A percentile compares a stretch with the other conserved stretches of the same genome.
These are phyloP conservation scores for Penicillium sp. DNA, from an alignment of 2,329 filamentous ascomycete genomes.

Conservation along the genomic window DNA sequence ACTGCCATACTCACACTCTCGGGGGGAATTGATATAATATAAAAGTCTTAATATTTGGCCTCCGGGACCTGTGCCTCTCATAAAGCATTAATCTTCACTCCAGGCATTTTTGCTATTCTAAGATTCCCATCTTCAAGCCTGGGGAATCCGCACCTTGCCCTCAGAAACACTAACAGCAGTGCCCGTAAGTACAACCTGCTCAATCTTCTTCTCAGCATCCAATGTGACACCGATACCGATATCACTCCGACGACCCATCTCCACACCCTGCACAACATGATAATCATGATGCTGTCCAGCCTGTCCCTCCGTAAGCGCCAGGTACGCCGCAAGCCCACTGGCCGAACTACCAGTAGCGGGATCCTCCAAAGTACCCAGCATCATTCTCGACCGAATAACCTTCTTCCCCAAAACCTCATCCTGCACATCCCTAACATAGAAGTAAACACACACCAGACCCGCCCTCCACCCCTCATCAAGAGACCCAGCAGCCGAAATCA, in stretches of 20 bases:
- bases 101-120: too few relatives aligned
- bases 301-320: slow-evolving; percentile 50
- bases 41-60: too few relatives aligned
- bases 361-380: slow-evolving; percentile 33
- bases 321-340: slow-evolving; percentile 57
- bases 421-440: slow-evolving; percentile 46
- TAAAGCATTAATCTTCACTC: too few relatives aligned
- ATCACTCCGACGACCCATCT: slow-evolving; percentile 61
- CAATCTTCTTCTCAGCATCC: slow-evolving; percentile 28
- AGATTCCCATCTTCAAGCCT: background rate
- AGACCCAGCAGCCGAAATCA: slow-evolving; percentile 20
- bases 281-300: slow-evolving; percentile 41
- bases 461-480: slow-evolving; percentile 38
- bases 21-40: too few relatives aligned
- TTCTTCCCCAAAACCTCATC: slow-evolving; percentile 57
- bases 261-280: slow-evolving; percentile 65
- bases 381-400: slow-evolving; percentile 36
- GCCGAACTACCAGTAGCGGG: slow-evolving; percentile 59
- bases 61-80: too few relatives aligned
- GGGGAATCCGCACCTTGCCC: slow-evolving; percentile 33
- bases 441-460: slow-evolving; percentile 35
- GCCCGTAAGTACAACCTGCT: slow-evolving; percentile 37
- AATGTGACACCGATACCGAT: slow-evolving; percentile 37
- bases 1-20: too few relatives aligned
- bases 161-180: slow-evolving; percentile 39